Evolutionary conservation across 2,329 filamentous ascomycete species (phyloP), one percentile per base, ranked within the genome.

Genomic region (Xylaria sp.): DNA sequence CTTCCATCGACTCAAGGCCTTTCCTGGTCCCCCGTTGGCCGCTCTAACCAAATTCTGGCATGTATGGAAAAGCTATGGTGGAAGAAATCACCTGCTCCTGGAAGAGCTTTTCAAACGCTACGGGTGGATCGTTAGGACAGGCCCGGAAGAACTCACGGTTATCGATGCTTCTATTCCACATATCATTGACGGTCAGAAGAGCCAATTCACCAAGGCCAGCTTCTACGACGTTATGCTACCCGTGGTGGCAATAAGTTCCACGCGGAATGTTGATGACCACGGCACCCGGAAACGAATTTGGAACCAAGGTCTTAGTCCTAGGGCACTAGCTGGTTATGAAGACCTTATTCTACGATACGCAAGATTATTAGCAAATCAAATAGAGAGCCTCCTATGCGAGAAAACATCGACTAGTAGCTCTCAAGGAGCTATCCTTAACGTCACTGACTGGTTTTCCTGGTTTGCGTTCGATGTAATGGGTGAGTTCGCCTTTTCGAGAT

Each of bases 141-240:
- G 73, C 0, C 72, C 72, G 0, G 69, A 71, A 17, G 71, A 74
- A 20, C 31, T 73, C 15, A 73, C 72, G 0, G 67, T 73, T 13
- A 61, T 73, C 47, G 61, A 72, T 22, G 58, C 73, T 25, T 50
- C 62, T 33, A 61, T 69, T 15, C 59, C 59, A 1, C 20, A 20
- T 1, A 45, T 66, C 1, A 39, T 72, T 2, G 69, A 71, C 25
- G 69, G 73, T 0, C 68, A 66, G 1, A 49, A 62, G 7, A 69
- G 59, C 20, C 44, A 62, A 5, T 72, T 56, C 39, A 67, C 58
- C 10, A 73, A 72, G 39, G 65, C 68, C 1, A 68, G 63, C 7
- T 74, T 68, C 65, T 74, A 74, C 60, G 72, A 75, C 31, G 67
- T 73, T 9, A 42, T 75, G 22, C 59, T 68, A 6, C 72, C 72